Percentiles rank a stretch among this genome's conserved stretches.
phyloP scores from a whole-genome alignment of 176 grass and related monocot species.

The Carex kokanica region DNA sequence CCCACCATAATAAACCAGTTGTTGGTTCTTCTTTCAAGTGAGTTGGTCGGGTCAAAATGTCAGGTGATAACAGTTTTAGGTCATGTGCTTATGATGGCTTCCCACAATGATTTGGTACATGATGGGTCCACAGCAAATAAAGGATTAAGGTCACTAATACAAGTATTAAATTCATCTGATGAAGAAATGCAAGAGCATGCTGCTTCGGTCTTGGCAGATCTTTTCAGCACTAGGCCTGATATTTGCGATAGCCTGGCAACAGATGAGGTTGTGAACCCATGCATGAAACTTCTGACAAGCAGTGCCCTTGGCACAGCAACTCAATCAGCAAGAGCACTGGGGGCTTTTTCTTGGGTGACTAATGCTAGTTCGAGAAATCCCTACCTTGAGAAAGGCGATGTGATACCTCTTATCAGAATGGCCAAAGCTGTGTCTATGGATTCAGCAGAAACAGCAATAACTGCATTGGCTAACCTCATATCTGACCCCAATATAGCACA shows the following conservation, averaged over 20 bases:
- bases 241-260: constrained; percentile 82
- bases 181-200: constrained; percentile 81
- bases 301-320: constrained; percentile 74
- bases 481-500: constrained; percentile 71
- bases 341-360: constrained; percentile 63
- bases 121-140: constrained; percentile 79
- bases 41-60: constrained; percentile 59
- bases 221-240: constrained; percentile 76
- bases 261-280: constrained; percentile 90
- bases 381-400: constrained; percentile 67
- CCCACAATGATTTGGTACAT: constrained; percentile 63
- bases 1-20: constrained; percentile 88
- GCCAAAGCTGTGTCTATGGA: constrained; percentile 79
- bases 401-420: constrained; percentile 86
- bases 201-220: constrained; percentile 84
- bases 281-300: constrained; percentile 94
- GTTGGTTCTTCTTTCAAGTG: constrained; percentile 65
- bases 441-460: constrained; percentile 75
- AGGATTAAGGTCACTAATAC: constrained; percentile 75
- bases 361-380: constrained; percentile 65
- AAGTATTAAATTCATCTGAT: constrained; percentile 73
- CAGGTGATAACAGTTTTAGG: constrained; percentile 87
- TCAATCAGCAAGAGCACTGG: constrained; percentile 88
- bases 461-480: constrained; percentile 84
- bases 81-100: constrained; percentile 80